Evolutionary conservation across 2,329 filamentous ascomycete genomes (phyloP), one percentile per base, ranked within the genome.

Genomic region (Cercospora nicotianae): DNA sequence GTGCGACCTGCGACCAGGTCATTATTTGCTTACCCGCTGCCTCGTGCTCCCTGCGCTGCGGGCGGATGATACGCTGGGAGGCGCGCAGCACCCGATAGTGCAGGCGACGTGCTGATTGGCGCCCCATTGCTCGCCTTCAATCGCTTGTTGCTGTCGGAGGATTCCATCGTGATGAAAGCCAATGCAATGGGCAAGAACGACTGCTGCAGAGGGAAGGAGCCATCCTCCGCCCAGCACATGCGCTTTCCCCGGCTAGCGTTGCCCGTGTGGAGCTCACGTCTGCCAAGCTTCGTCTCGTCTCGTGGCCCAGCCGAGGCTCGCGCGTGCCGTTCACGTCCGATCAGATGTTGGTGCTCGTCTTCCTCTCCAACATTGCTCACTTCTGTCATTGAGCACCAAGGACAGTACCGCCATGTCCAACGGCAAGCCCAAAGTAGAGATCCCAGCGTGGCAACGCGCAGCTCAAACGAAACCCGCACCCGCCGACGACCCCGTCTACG

Each of bases 391-490:
- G 59, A 1, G 0, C 28, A 6, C n/a, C 20, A 2, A 10, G 31
- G 16, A 4, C 31, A 48, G n/a, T 6, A n/a, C 13, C 55, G 70
- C 10, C 26, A 77, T 78, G 76, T 71, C 74, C 4, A 70, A 74
- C 66, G 67, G 69, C 30, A 70, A 68, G 51, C 63, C 69, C 33
- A 77, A 76, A 59, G 72, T 73, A 57, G 62, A 67, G 33, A 77
- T 79, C 20, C 78, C 78, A 30, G 70, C 75, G 16, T 79, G 78
- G 78, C 78, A 79, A 67, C 76, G 73, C 36, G 73, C 72, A 28
- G 70, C 72, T 20, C 63, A 65, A 26, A 20, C 65, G 26, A 68
- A 36, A 16, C 67, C 67, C 23, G 28, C 67, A 10, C 51, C 70
- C 16, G 67, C 66, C 20, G 69, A 72, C 12, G 69, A 73, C 28